Conservation (phyloP, 1,139 yeast species). For the Arxiozyma heterogenica region DNA sequence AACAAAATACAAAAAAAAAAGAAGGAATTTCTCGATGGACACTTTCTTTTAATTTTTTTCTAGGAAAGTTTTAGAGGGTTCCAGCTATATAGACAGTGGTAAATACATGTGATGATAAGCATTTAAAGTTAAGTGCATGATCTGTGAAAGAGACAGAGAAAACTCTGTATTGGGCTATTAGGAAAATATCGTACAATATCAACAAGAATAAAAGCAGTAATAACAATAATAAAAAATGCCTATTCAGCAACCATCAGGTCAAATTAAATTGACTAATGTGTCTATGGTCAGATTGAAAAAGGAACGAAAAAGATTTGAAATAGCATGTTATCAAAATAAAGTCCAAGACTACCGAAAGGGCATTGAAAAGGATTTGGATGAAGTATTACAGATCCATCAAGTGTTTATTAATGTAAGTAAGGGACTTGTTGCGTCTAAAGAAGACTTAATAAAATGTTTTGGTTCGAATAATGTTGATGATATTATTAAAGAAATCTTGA, state of each 20-base stretch:
- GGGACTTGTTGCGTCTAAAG: slow-evolving; percentile 87
- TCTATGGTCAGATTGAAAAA: slow-evolving; percentile 85
- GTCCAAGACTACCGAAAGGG: slow-evolving; percentile 91
- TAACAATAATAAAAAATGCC: slow-evolving; percentile 12
- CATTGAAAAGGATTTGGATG: slow-evolving; percentile 87
- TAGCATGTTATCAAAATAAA: slow-evolving; percentile 94
- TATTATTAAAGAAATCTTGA: slow-evolving; percentile 69
- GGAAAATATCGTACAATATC: no score
- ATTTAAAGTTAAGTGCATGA: neutral
- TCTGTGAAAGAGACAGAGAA: neutral
- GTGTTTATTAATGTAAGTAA: slow-evolving; percentile 88
- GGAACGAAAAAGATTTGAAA: slow-evolving; percentile 83
- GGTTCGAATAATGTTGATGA: slow-evolving; percentile 67
- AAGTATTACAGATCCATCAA: slow-evolving; percentile 91
- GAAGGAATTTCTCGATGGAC: no score
- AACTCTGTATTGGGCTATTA: no score
- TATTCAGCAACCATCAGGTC: slow-evolving; percentile 81
- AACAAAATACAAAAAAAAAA: no score
- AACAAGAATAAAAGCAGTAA: neutral
- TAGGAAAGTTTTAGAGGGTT: neutral
- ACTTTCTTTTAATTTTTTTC: neutral
- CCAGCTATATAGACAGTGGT: neutral
- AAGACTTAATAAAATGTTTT: slow-evolving; percentile 66
- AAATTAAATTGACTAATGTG: slow-evolving; percentile 85
- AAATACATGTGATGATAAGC: neutral